phyloP scores from a whole-genome alignment of 2,329 filamentous ascomycete genomes.

The Sporothrix luriei region DNA sequence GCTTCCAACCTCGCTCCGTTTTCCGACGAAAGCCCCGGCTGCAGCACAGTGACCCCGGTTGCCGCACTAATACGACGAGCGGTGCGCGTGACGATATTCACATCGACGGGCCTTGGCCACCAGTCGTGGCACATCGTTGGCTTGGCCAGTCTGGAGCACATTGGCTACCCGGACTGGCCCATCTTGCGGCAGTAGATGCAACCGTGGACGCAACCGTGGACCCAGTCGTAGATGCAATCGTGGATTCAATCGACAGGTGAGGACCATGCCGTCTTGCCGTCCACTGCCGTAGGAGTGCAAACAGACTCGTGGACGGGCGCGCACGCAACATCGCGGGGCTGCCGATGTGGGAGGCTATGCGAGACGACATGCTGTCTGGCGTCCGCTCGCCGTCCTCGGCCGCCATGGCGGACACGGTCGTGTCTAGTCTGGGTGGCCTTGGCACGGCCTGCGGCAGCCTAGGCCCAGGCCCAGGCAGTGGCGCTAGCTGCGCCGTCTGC shows the following conservation, averaged over 20 bases:
- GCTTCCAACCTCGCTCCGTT: neutral
- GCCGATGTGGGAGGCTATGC: constrained; percentile 31
- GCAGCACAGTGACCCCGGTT: constrained; percentile 78
- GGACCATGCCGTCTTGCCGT: neutral
- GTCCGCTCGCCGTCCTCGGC: constrained; percentile 27
- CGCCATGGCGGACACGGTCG: neutral
- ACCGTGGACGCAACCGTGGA: no score
- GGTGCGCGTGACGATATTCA: constrained; percentile 77
- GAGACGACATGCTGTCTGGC: constrained; percentile 33
- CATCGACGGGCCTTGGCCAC: constrained; percentile 25
- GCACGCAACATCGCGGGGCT: constrained; percentile 25
- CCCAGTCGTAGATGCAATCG: no score
- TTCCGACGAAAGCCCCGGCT: constrained; percentile 63
- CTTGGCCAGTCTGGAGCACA: constrained; percentile 34
- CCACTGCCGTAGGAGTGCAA: constrained; percentile 24
- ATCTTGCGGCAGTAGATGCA: constrained; percentile 1
- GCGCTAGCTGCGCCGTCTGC: constrained; percentile 20
- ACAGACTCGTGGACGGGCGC: constrained; percentile 29
- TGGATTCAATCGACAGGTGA: neutral
- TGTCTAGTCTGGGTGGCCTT: neutral
- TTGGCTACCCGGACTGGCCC: constrained; percentile 23
- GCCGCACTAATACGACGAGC: constrained; percentile 88
- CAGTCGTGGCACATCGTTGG: constrained; percentile 34
- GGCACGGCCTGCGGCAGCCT: neutral
- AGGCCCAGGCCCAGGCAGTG: neutral